Percentiles rank a stretch among this genome's conserved stretches.
Evolutionary conservation across 1,284 basidiomycete species (phyloP).

Genomic region (Porogramme epimiltina): DNA sequence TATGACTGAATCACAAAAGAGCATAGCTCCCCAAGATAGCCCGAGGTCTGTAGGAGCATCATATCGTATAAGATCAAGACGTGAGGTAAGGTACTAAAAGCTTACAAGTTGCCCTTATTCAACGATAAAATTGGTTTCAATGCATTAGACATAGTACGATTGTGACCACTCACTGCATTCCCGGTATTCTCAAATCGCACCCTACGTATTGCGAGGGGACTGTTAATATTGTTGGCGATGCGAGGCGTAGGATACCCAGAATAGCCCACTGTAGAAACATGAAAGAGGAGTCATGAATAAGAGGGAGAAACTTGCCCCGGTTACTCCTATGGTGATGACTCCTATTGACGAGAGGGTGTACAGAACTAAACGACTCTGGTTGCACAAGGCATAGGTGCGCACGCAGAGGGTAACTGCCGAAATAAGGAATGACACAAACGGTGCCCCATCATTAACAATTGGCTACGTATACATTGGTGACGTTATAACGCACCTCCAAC

Average conservation of each 20-base stretch:
- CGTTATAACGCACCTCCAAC: too few species aligned
- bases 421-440: not conserved
- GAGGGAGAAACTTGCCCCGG: not conserved
- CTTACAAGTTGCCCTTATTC: too few species aligned
- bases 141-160: too few species aligned
- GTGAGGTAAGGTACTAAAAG: not conserved
- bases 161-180: not conserved
- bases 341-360: not conserved
- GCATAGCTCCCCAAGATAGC: not conserved
- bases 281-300: too few species aligned
- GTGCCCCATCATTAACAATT: too few species aligned
- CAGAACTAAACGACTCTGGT: slow-evolving; percentile 2
- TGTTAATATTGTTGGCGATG: too few species aligned
- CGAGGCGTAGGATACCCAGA: not conserved
- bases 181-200: not conserved
- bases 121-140: not conserved
- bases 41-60: slow-evolving; percentile 1
- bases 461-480: too few species aligned
- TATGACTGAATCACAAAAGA: slow-evolving; percentile 2
- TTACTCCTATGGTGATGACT: not conserved
- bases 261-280: not conserved
- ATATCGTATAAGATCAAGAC: too few species aligned
- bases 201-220: not conserved
- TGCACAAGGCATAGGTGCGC: slow-evolving; percentile 8
- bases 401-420: not conserved